Evolutionary conservation across 2,329 filamentous ascomycete genomes (phyloP).

Genomic region (Phoma sp.): DNA sequence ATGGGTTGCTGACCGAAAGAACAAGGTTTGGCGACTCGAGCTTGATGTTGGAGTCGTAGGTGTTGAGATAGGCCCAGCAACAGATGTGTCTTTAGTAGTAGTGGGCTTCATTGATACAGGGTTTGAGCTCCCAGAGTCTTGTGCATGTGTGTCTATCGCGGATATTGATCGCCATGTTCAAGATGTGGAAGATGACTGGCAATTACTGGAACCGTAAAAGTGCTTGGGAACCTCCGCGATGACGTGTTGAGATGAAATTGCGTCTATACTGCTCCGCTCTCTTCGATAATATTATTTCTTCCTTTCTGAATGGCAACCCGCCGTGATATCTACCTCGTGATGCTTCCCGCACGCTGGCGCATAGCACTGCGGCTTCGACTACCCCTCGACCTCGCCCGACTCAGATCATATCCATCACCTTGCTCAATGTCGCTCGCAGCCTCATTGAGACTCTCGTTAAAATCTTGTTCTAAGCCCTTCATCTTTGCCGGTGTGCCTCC

Average conservation of each 20-base stretch:
- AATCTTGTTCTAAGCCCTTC: conserved; percentile 36
- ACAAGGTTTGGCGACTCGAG: conserved; percentile 22
- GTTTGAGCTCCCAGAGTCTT: conserved; percentile 11
- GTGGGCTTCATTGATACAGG: neutral
- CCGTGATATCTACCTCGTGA: conserved; percentile 11
- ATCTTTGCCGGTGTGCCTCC: conserved; percentile 54
- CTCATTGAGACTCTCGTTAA: conserved; percentile 24
- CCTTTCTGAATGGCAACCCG: neutral
- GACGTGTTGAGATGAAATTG: no score
- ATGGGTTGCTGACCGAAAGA: neutral
- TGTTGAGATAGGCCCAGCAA: neutral
- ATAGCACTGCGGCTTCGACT: conserved; percentile 25
- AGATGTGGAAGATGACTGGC: conserved; percentile 7
- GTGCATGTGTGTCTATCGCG: neutral
- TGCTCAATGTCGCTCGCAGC: conserved; percentile 20
- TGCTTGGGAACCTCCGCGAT: neutral
- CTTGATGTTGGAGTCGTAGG: conserved; percentile 18
- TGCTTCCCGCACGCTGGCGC: conserved; percentile 33
- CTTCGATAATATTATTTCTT: neutral
- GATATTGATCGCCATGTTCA: neutral
- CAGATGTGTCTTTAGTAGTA: conserved; percentile 7
- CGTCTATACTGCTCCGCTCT: neutral
- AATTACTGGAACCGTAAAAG: conserved; percentile 1
- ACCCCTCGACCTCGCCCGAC: conserved; percentile 8
- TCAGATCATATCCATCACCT: neutral